Evolutionary conservation across 768 basidiomycete species (phyloP).

Genomic region (Tubosaeta sp.): DNA sequence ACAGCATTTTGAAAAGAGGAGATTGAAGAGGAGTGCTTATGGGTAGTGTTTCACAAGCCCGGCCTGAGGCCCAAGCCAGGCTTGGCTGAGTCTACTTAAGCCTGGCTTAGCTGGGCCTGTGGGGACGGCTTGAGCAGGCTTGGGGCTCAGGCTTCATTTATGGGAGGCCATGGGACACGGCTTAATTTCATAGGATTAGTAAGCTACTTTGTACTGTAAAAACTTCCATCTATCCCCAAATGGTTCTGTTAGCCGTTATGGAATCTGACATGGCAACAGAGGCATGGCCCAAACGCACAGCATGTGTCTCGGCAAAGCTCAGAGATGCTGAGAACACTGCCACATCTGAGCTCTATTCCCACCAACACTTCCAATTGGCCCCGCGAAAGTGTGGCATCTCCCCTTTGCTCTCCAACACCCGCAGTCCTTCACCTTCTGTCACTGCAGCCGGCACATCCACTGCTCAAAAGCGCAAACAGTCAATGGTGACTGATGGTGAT

Average conservation of each 20-base stretch:
- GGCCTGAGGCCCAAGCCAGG: background rate
- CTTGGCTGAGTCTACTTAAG: background rate
- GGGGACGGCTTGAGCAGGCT: background rate
- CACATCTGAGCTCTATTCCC: no score
- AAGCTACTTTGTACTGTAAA: background rate
- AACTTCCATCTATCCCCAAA: background rate
- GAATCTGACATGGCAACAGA: background rate
- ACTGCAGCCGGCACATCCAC: background rate
- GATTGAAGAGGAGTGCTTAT: no score
- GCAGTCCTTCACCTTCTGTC: background rate
- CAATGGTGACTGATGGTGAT: background rate
- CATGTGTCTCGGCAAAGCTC: background rate
- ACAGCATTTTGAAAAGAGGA: no score
- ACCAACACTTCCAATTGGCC: no score
- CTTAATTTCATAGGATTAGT: background rate
- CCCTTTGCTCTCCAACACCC: background rate
- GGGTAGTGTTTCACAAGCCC: background rate
- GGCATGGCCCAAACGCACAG: background rate
- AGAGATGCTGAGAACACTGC: background rate
- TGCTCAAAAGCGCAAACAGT: background rate
- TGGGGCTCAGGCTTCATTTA: background rate
- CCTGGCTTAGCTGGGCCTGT: no score
- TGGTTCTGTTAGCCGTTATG: background rate
- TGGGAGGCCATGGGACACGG: background rate
- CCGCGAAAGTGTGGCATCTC: background rate